These are phyloP conservation scores for Naegleria gruberi DNA, from an alignment of 208 protist species.

Conservation along the genomic window DNA sequence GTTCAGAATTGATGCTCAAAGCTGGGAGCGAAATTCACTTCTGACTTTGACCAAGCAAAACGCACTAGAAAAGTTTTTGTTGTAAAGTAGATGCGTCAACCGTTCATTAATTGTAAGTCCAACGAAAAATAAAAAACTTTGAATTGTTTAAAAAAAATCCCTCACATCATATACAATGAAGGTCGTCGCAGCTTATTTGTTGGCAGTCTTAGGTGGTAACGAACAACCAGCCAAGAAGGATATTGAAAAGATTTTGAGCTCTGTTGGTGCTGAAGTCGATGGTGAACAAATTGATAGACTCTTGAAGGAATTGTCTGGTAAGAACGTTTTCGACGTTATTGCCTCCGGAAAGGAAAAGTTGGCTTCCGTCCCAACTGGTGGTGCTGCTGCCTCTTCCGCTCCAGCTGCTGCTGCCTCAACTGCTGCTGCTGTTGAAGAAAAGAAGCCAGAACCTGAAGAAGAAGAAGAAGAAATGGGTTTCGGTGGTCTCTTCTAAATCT, in stretches of 20 bases:
- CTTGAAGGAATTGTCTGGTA: conserved; percentile 57
- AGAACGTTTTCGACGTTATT: conserved; percentile 74
- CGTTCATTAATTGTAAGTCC: neutral
- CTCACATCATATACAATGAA: conserved; percentile 51
- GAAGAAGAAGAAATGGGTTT: conserved; percentile 76
- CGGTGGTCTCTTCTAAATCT: conserved; percentile 73
- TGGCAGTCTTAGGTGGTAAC: conserved; percentile 67
- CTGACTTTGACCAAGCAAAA: neutral
- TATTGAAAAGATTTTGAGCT: conserved; percentile 73
- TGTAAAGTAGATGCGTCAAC: neutral
- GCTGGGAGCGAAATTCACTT: neutral
- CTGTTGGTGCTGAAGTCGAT: conserved; percentile 67
- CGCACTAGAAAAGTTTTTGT: neutral
- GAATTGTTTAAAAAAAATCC: neutral
- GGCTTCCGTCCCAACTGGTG: conserved; percentile 51
- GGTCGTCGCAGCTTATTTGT: conserved; percentile 80
- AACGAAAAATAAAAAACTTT: neutral
- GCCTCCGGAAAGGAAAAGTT: conserved; percentile 72
- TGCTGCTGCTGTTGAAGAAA: conserved; percentile 43
- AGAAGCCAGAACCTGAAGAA: conserved; percentile 54
- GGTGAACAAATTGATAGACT: conserved; percentile 24
- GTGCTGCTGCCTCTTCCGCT: conserved; percentile 47
- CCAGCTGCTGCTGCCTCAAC: conserved; percentile 43
- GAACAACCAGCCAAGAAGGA: conserved; percentile 56
- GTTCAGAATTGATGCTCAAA: neutral